A percentile compares a stretch with the other conserved stretches of the same genome.
Conservation (phyloP, 2,329 filamentous ascomycete genomes). For the Aureobasidium namibiae region DNA sequence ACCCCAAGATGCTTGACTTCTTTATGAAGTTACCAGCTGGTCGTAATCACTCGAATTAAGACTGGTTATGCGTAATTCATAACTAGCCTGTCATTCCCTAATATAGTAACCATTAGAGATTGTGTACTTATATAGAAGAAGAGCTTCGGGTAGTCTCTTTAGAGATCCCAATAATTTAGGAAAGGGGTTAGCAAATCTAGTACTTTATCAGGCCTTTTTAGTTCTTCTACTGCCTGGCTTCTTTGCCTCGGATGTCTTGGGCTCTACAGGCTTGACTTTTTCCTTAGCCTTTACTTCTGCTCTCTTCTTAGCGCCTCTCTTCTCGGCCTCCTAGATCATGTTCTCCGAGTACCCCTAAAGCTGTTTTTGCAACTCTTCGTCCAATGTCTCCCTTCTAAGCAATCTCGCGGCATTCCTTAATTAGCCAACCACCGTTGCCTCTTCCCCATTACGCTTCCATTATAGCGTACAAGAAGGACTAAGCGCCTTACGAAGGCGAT, state of each 20-base stretch:
- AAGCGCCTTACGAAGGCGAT: constrained; percentile 71
- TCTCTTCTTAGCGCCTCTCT: constrained; percentile 59
- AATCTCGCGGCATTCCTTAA: constrained; percentile 87
- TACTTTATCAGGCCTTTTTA: constrained; percentile 14
- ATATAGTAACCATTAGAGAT: too few species aligned
- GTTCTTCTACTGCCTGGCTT: constrained; percentile 14
- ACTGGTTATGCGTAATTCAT: too few species aligned
- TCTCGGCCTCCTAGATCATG: constrained; percentile 74
- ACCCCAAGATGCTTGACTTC: too few species aligned
- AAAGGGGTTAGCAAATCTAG: neutral
- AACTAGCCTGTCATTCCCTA: too few species aligned
- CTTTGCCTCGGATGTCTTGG: constrained; percentile 11
- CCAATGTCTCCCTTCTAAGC: constrained; percentile 65
- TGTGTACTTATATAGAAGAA: too few species aligned
- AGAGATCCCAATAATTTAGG: too few species aligned
- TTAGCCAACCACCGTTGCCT: constrained; percentile 57
- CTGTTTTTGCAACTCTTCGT: constrained; percentile 72
- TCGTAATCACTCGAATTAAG: too few species aligned
- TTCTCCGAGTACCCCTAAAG: constrained; percentile 86
- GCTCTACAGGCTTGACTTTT: constrained; percentile 12
- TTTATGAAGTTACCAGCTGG: too few species aligned
- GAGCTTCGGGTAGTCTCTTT: too few species aligned
- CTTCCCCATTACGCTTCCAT: constrained; percentile 70
- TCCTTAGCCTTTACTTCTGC: constrained; percentile 45
- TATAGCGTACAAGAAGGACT: constrained; percentile 74